Conservation (phyloP, 208 protist genomes). For the Leishmania braziliensis region DNA sequence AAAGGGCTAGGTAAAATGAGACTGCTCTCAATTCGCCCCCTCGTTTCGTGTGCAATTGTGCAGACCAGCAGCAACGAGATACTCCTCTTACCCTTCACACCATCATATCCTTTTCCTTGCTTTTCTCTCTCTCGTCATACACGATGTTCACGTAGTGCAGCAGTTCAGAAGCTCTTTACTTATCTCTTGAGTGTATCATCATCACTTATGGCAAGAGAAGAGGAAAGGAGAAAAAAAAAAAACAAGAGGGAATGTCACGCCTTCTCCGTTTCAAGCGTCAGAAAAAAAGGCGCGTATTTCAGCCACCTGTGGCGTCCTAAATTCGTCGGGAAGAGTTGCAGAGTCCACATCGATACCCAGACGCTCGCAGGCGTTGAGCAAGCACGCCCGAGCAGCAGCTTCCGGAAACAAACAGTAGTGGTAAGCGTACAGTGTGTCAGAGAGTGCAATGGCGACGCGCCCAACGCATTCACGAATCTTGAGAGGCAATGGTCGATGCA, state of each 20-base stretch:
- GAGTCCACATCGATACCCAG: slow-evolving; percentile 15
- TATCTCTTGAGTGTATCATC: not conserved
- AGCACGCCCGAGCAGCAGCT: slow-evolving; percentile 51
- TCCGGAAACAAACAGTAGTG: slow-evolving; percentile 71
- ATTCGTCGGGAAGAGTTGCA: slow-evolving; percentile 23
- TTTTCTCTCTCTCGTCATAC: not conserved
- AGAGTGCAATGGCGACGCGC: slow-evolving; percentile 54
- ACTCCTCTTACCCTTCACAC: not conserved
- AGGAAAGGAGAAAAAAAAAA: slow-evolving; percentile 9
- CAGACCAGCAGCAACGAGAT: not conserved
- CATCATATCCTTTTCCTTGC: not conserved
- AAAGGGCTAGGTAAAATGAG: not conserved
- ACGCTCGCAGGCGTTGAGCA: slow-evolving; percentile 45
- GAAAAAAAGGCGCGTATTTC: slow-evolving; percentile 15
- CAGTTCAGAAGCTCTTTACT: not conserved
- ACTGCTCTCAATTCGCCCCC: not conserved
- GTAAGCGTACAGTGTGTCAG: slow-evolving; percentile 53
- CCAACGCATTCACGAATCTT: slow-evolving; percentile 43
- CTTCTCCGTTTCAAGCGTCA: not conserved
- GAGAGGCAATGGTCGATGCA: slow-evolving; percentile 22
- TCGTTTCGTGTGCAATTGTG: too few relatives aligned
- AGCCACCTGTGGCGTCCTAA: slow-evolving; percentile 16
- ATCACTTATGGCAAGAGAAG: not conserved
- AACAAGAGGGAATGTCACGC: slow-evolving; percentile 1
- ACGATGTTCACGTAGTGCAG: not conserved